Percentiles rank a stretch among this genome's conserved stretches.
phyloP scores from a whole-genome alignment of 768 basidiomycete species.

The Psilocybe sp. region DNA sequence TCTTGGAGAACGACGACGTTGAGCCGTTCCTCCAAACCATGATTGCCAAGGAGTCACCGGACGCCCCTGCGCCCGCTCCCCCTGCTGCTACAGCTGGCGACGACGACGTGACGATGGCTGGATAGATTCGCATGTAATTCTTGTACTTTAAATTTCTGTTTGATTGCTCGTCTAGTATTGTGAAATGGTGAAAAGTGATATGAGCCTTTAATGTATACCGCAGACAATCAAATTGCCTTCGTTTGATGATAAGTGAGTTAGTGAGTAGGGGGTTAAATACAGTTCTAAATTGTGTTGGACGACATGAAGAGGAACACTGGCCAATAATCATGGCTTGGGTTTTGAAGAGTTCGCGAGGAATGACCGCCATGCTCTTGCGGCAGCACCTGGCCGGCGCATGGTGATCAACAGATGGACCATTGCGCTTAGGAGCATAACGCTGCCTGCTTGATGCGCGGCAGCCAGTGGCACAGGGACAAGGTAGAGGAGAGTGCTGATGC shows the following conservation, averaged over 20 bases:
- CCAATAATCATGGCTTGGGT: conserved; percentile 1
- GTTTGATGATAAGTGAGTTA: no score
- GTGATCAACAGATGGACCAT: conserved; percentile 75
- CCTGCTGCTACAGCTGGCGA: conserved; percentile 45
- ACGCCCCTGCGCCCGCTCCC: conserved; percentile 32
- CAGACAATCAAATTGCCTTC: no score
- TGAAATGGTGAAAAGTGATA: no score
- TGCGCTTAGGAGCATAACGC: conserved; percentile 80
- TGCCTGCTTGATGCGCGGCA: conserved; percentile 93
- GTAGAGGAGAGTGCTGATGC: conserved; percentile 78
- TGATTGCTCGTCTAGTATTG: not conserved
- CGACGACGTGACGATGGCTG: conserved; percentile 87
- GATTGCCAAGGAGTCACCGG: conserved; percentile 62
- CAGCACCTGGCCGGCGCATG: conserved; percentile 64
- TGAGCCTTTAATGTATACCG: no score
- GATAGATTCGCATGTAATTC: conserved; percentile 36
- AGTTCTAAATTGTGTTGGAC: not conserved
- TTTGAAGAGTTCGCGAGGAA: conserved; percentile 1
- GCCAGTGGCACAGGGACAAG: conserved; percentile 92
- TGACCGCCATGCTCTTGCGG: conserved; percentile 59
- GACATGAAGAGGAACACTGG: not conserved
- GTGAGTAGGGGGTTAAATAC: no score
- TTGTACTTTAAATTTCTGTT: conserved; percentile 10
- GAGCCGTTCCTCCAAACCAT: conserved; percentile 75
- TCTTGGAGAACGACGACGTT: conserved; percentile 78